Conservation (phyloP, 2,329 filamentous ascomycete species). For the Arthrobotrys megalospora region DNA sequence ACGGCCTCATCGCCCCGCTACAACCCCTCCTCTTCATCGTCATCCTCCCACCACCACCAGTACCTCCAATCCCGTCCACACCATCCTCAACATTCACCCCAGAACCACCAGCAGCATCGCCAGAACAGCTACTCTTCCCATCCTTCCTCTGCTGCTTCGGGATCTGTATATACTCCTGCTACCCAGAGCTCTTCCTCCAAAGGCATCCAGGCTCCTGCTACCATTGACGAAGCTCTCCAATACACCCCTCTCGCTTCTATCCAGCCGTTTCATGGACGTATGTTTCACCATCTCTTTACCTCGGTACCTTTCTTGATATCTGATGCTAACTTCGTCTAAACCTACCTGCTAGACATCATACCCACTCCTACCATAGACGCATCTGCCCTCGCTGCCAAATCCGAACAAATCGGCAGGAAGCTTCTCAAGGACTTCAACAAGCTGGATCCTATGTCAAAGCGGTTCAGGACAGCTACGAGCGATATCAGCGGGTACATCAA, state of each 20-base stretch:
- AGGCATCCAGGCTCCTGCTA: constrained; percentile 66
- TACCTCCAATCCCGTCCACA: background rate
- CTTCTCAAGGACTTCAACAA: constrained; percentile 54
- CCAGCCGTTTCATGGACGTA: constrained; percentile 82
- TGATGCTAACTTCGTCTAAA: constrained; percentile 10
- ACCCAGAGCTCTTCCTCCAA: constrained; percentile 16
- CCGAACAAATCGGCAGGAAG: constrained; percentile 69
- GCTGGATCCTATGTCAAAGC: constrained; percentile 59
- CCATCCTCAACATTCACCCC: constrained; percentile 17
- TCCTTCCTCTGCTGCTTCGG: constrained; percentile 12
- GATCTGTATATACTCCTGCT: constrained; percentile 26
- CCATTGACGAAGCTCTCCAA: constrained; percentile 82
- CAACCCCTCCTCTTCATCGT: constrained; percentile 17
- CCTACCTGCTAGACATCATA: constrained; percentile 73
- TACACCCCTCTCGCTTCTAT: constrained; percentile 86
- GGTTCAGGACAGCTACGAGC: constrained; percentile 44
- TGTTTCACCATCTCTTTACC: background rate
- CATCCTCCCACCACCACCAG: constrained; percentile 17
- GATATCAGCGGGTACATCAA: constrained; percentile 53
- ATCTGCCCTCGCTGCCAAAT: constrained; percentile 72
- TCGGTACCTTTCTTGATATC: constrained; percentile 1
- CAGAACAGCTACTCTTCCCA: constrained; percentile 16
- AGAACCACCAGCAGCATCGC: constrained; percentile 30
- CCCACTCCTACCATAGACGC: constrained; percentile 76
- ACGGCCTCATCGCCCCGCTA: constrained; percentile 35